Base-by-base conservation (phyloP, 1,139 yeast genomes). In the Magnusiomyces sp. region DNA sequence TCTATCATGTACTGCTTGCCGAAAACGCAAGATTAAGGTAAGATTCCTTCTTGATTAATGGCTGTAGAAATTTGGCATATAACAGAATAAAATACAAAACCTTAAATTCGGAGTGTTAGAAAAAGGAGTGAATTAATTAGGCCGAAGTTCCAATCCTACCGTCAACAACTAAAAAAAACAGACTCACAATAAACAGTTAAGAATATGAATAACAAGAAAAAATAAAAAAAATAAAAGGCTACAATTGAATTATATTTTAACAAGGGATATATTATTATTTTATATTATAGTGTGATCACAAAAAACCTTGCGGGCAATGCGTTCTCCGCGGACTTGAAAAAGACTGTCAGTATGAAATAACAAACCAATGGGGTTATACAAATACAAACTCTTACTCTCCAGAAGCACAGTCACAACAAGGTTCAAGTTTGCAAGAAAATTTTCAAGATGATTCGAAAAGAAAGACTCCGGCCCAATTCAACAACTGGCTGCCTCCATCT, bases 271-370 rank as follows among this genome's bases (percentile, higher is more conserved):
- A 10, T 14, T 19, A n/a, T 23, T 7, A 5, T 19, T 14, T 19
- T 40, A 13, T 11, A 17, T 40, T 16, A 13, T 32, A 42, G 45
- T 42, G 45, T 16, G 45, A 42, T 31, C 39, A 42, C 19, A 42
- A 42, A 42, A 27, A 33, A 33, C 45, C 45, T 5, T 42, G 45
- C 13, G 45, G 45, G 13, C 45, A 42, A 32, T 42, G 45, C 20
- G 19, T 42, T 6, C 31, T 42, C 3, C 9, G 45, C 10, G 29
- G 29, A 3, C 13, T 32, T 16, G n/a, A 32, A 32, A 31, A 33
- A 10, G n/a, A 42, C 17, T 42, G 45, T 17, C 29, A 42, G 19
- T 42, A 42, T 13, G 45, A 42, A 16, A 14, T 17, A 10, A 32
- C 33, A 5, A 42, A 42, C 16, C 45, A 20, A 16, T 42, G 45